Percentiles rank a stretch among this genome's conserved stretches.
Evolutionary conservation across 169 alveolate genomes (phyloP).

Genomic region (Cryptosporidium felis): DNA sequence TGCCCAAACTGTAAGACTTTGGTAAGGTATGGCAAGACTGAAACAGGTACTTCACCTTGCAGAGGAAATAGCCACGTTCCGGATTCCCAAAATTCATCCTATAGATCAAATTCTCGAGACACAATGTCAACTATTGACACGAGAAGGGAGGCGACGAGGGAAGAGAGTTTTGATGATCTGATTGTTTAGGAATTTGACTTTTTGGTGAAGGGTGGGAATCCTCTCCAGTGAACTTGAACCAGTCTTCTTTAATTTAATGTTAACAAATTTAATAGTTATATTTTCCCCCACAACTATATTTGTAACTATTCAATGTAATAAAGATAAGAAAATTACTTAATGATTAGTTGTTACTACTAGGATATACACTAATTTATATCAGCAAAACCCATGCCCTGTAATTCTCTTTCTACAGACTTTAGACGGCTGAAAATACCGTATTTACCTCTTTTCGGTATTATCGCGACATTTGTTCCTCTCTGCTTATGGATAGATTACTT

Average conservation of each 20-base stretch:
- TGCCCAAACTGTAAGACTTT: slow-evolving; percentile 81
- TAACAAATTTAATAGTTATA: background rate
- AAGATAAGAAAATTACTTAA: background rate
- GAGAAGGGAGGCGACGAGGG: slow-evolving; percentile 10
- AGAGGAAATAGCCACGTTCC: slow-evolving; percentile 35
- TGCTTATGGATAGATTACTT: too few species aligned
- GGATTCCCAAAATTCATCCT: slow-evolving; percentile 28
- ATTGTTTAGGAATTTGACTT: background rate
- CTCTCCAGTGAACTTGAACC: slow-evolving; percentile 32
- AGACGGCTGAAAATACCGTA: too few species aligned
- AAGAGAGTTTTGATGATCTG: background rate
- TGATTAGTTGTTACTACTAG: background rate
- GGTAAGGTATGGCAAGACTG: slow-evolving; percentile 65
- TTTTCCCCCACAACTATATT: background rate
- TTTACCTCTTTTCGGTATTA: too few species aligned
- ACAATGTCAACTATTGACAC: slow-evolving; percentile 56
- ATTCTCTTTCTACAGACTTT: too few species aligned
- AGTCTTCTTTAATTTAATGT: too few species aligned
- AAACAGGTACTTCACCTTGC: slow-evolving; percentile 59
- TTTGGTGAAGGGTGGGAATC: slow-evolving; percentile 20
- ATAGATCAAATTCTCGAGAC: slow-evolving; percentile 48
- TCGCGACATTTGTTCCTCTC: too few species aligned
- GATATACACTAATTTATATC: too few species aligned
- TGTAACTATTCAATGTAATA: too few species aligned
- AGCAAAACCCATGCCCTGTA: too few species aligned